A percentile compares a stretch with the other conserved stretches of the same genome.
Evolutionary conservation across 2,329 filamentous ascomycete genomes (phyloP).

Genomic region (Dactylellina sp.): DNA sequence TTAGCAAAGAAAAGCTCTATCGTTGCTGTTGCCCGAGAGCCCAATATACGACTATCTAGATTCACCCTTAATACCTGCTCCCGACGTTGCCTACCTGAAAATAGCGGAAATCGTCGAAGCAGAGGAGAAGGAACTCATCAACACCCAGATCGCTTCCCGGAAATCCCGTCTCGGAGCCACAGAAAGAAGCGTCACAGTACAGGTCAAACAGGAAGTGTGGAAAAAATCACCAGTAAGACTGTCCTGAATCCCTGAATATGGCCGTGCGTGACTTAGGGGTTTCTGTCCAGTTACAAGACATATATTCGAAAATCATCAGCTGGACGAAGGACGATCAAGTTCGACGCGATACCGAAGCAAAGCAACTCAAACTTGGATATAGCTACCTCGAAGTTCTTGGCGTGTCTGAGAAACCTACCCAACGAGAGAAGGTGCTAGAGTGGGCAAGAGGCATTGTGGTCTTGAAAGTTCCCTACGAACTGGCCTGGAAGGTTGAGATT

Average conservation of each 20-base stretch:
- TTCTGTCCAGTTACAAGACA: slow-evolving; percentile 73
- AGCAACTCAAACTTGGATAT: slow-evolving; percentile 82
- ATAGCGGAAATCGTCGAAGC: slow-evolving; percentile 85
- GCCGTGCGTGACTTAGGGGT: not conserved
- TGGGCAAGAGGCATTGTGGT: slow-evolving; percentile 93
- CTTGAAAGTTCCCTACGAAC: slow-evolving; percentile 87
- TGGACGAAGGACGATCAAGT: slow-evolving; percentile 90
- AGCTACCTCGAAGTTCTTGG: slow-evolving; percentile 79
- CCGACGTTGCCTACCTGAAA: slow-evolving; percentile 81
- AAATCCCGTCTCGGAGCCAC: slow-evolving; percentile 87
- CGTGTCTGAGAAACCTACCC: slow-evolving; percentile 74
- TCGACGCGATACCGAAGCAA: slow-evolving; percentile 88
- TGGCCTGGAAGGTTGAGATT: slow-evolving; percentile 90
- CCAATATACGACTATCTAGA: slow-evolving; percentile 84
- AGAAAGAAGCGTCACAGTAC: slow-evolving; percentile 82
- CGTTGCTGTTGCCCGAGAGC: slow-evolving; percentile 81
- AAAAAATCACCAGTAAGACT: slow-evolving; percentile 62
- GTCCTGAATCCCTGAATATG: not conserved
- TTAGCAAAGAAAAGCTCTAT: slow-evolving; percentile 69
- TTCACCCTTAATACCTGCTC: slow-evolving; percentile 74
- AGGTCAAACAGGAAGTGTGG: slow-evolving; percentile 89
- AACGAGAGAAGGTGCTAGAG: slow-evolving; percentile 78
- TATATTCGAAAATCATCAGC: slow-evolving; percentile 86
- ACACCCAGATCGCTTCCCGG: slow-evolving; percentile 87
- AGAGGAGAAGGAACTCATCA: slow-evolving; percentile 89